Conservation (phyloP, 1,284 basidiomycete species). For the Tilletia indica region DNA sequence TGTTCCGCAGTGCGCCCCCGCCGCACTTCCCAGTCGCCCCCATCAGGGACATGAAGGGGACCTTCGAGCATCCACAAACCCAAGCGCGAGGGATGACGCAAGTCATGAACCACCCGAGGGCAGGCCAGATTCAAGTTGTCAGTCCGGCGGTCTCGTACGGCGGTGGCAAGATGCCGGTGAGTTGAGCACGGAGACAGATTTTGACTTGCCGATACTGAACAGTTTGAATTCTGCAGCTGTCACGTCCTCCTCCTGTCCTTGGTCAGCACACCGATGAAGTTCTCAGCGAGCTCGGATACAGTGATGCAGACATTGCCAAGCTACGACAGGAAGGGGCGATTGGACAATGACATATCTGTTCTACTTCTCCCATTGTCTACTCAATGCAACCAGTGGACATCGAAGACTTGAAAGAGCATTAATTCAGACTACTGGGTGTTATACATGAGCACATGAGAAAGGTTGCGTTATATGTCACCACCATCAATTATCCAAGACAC, state of each 20-base stretch:
- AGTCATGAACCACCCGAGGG: conserved; percentile 67
- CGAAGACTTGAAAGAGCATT: too few species aligned
- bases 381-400: too few species aligned
- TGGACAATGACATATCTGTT: conserved; percentile 23
- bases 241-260: conserved; percentile 49
- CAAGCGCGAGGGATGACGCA: conserved; percentile 66
- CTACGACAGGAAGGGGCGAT: conserved; percentile 58
- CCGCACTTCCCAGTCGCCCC: conserved; percentile 43
- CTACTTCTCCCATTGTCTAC: too few species aligned
- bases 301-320: conserved; percentile 61
- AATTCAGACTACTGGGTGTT: too few species aligned
- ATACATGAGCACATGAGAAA: too few species aligned
- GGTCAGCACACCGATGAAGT: conserved; percentile 58
- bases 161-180: conserved; percentile 64
- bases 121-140: conserved; percentile 80
- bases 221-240: conserved; percentile 24
- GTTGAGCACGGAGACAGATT: conserved; percentile 15
- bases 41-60: conserved; percentile 86
- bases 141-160: conserved; percentile 84
- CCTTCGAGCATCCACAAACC: conserved; percentile 84
- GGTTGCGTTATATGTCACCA: neutral
- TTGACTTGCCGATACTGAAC: neutral
- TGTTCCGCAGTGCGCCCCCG: conserved; percentile 30
- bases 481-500: neutral
- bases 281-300: conserved; percentile 68